Evolutionary conservation across 495 filamentous ascomycete species (phyloP), one percentile per base, ranked within the genome.

Genomic region (Tuber umbilicatum): DNA sequence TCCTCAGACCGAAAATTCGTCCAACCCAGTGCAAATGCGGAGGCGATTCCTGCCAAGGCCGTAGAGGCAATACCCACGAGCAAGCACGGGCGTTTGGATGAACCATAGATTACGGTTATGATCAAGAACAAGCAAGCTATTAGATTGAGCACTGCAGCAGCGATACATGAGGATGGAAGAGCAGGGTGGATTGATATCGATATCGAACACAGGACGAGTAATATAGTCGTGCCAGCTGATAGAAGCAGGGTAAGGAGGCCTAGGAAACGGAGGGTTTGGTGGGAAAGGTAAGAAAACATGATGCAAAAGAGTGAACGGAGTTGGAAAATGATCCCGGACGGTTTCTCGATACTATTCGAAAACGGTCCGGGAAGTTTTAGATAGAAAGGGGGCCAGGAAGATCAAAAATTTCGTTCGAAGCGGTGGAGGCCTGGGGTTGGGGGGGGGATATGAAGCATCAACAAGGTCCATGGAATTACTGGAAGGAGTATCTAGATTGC

Each of bases 131-230:
- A 47, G 55, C 77, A 79, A 71, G 76, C 78, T 72, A 72, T 55
- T 67, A 79, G 73, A 38, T 79, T 71, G 76, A 74, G 68, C 23
- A 60, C 72, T 19, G 76, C 70, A 39, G 77, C 76, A 42, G 77
- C 41, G 74, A 76, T 78, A 31, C 77, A 79, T 45, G 73, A 74
- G 55, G 76, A 67, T 37, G 76, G 47, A 38, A 79, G 73, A 73
- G 68, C 39, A 16, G 77, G 75, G 78, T 43, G 69, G 47, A 67
- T 73, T 38, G 77, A 79, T 60, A 74, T 23, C 6, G 77, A 79
- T 72, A 78, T 78, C 43, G 77, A 79, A 75, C 72, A 79, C 0
- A 79, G 76, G 50, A 70, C 74, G 42, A 79, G 78, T 69, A 78
- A 79, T 50, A 75, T 31, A 70, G 77, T 72, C 40, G 72, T 79